Percentiles rank a stretch among this genome's conserved stretches.
phyloP scores from a whole-genome alignment of 345 rosid species.

The Excoecaria agallocha region DNA sequence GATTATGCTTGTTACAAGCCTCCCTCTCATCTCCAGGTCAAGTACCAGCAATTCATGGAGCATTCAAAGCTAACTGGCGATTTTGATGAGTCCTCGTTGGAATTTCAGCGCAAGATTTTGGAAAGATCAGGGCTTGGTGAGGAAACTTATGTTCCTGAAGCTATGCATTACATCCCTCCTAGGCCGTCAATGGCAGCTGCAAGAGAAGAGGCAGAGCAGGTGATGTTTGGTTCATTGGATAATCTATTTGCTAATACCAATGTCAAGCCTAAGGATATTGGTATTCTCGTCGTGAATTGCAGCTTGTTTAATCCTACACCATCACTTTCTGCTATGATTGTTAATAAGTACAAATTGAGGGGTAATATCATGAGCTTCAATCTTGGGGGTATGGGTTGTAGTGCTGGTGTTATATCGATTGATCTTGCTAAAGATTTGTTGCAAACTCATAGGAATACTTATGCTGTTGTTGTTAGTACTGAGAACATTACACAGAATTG shows the following conservation, averaged over 20 bases:
- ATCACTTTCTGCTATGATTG: slow-evolving; percentile 82
- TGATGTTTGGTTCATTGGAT: slow-evolving; percentile 83
- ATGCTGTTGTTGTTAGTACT: slow-evolving; percentile 83
- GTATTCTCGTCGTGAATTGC: slow-evolving; percentile 81
- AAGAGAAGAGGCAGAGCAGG: slow-evolving; percentile 87
- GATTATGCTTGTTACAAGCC: slow-evolving; percentile 79
- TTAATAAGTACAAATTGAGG: slow-evolving; percentile 76
- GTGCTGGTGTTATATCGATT: slow-evolving; percentile 83
- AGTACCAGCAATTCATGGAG: slow-evolving; percentile 61
- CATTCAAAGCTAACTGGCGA: slow-evolving; percentile 67
- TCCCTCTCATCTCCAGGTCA: slow-evolving; percentile 55
- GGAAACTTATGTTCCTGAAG: slow-evolving; percentile 84
- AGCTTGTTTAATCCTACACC: slow-evolving; percentile 96
- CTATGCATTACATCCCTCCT: slow-evolving; percentile 73
- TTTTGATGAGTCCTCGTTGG: slow-evolving; percentile 76
- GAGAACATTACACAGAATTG: slow-evolving; percentile 92
- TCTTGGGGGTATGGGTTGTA: slow-evolving; percentile 92
- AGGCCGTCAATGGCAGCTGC: slow-evolving; percentile 81
- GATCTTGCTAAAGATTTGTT: slow-evolving; percentile 82
- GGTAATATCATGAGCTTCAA: slow-evolving; percentile 69
- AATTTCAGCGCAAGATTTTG: slow-evolving; percentile 77
- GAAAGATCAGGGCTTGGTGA: slow-evolving; percentile 90
- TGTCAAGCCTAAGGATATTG: slow-evolving; percentile 77
- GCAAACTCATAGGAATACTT: slow-evolving; percentile 83
- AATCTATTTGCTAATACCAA: slow-evolving; percentile 62